Conservation (phyloP, 2,329 filamentous ascomycete species). For the Calonectria multiphialidica region DNA sequence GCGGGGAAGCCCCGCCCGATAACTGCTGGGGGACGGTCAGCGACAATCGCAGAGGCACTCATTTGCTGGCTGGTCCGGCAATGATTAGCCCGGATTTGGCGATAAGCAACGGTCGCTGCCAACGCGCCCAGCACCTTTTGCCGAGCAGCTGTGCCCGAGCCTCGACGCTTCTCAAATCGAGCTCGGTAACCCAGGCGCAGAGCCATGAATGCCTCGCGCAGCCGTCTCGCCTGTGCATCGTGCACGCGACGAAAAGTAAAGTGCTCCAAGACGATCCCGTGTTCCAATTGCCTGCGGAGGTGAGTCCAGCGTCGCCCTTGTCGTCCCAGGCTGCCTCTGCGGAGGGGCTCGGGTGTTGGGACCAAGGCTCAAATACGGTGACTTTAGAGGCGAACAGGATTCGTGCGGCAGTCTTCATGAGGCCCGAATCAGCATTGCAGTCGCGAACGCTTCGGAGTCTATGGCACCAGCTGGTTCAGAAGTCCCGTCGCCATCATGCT, state of each 20-base stretch:
- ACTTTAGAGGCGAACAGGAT: neutral
- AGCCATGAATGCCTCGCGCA: neutral
- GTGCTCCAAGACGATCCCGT: neutral
- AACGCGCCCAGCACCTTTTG: neutral
- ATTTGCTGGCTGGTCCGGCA: neutral
- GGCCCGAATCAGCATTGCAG: neutral
- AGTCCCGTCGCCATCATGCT: neutral
- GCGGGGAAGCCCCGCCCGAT: conserved; percentile 2
- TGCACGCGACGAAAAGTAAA: neutral
- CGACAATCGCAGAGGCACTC: neutral
- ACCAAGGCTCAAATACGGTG: neutral
- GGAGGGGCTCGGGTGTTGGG: neutral
- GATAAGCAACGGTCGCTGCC: neutral
- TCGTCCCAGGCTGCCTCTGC: neutral
- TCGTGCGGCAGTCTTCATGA: neutral
- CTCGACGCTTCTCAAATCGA: neutral
- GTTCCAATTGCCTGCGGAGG: neutral
- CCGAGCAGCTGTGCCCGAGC: neutral
- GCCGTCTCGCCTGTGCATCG: neutral
- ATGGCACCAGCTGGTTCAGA: neutral
- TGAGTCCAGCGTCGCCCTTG: neutral
- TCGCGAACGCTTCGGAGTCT: neutral
- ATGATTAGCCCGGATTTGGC: neutral
- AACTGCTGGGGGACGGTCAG: neutral
- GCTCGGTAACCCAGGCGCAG: neutral